A percentile compares a stretch with the other conserved stretches of the same genome.
phyloP scores from a whole-genome alignment of 352 stramenopile species.

The Labyrinthula sp. region DNA sequence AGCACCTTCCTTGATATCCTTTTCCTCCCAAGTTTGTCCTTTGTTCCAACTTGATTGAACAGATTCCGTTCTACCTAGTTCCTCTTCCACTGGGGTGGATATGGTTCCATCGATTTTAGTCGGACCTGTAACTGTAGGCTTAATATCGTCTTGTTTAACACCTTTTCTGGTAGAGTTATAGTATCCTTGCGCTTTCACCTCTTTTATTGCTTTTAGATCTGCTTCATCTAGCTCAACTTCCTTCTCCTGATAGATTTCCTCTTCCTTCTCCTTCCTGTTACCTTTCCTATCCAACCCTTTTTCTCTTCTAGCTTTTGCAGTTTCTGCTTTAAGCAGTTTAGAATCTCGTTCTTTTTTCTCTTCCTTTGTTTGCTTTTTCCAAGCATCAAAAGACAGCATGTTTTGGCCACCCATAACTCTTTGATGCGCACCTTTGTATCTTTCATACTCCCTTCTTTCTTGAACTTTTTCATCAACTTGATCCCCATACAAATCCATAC shows the following conservation, averaged over 20 bases:
- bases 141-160: slow-evolving; percentile 6
- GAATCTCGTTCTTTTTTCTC: slow-evolving; percentile 14
- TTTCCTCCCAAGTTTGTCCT: slow-evolving; percentile 21
- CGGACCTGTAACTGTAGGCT: not conserved
- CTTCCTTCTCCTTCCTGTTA: slow-evolving; percentile 2
- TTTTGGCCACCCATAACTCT: not conserved
- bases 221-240: slow-evolving; percentile 25
- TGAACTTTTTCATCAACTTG: slow-evolving; percentile 15
- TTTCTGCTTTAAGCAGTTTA: slow-evolving; percentile 1
- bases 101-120: slow-evolving; percentile 2
- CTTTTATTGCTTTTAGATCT: slow-evolving; percentile 18
- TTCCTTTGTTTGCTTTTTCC: slow-evolving; percentile 13
- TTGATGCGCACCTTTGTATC: slow-evolving; percentile 4
- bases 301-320: slow-evolving; percentile 4
- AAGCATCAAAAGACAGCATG: slow-evolving; percentile 14
- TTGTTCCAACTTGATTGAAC: slow-evolving; percentile 14
- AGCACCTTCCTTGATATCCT: slow-evolving; percentile 9
- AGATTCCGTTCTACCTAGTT: not conserved
- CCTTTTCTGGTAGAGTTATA: slow-evolving; percentile 21
- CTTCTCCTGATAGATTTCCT: not conserved
- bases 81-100: no score
- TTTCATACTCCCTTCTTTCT: slow-evolving; percentile 21
- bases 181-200: slow-evolving; percentile 22
- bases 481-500: slow-evolving; percentile 12
- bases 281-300: not conserved